phyloP scores from a whole-genome alignment of 1,284 basidiomycete genomes.

The Apiotrichum gracile region DNA sequence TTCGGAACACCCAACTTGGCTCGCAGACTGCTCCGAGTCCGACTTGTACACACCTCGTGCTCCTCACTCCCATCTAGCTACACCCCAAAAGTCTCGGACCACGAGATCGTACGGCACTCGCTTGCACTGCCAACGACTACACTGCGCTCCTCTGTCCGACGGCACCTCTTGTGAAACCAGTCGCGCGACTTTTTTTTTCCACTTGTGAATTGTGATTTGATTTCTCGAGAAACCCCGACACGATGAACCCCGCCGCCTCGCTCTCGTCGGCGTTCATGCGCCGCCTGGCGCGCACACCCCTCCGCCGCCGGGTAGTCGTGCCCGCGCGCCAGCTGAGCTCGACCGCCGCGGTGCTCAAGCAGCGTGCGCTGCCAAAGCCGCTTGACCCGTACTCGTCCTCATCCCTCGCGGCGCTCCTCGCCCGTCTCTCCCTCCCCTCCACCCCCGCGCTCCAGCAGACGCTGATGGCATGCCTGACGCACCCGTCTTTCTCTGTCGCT shows the following conservation, averaged over 20 bases:
- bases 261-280: conserved; percentile 17
- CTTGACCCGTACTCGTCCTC: conserved; percentile 18
- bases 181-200: no score
- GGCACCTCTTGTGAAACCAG: background rate
- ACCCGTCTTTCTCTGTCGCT: conserved; percentile 59
- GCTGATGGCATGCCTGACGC: conserved; percentile 54
- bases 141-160: background rate
- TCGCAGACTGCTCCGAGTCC: no score
- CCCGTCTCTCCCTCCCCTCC: conserved; percentile 36
- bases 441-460: conserved; percentile 24
- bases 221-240: background rate
- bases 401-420: conserved; percentile 37
- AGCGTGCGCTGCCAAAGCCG: background rate
- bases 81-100: no score
- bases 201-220: background rate
- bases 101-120: no score
- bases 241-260: background rate
- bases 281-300: conserved; percentile 22
- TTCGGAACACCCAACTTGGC: no score
- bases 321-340: conserved; percentile 6
- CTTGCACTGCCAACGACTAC: no score
- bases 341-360: conserved; percentile 4
- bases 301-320: conserved; percentile 7
- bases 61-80: no score
- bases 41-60: no score